These are phyloP conservation scores for Ploettnerulaceae sp. DNA, from an alignment of 2,329 filamentous ascomycete genomes.

Conservation along the genomic window DNA sequence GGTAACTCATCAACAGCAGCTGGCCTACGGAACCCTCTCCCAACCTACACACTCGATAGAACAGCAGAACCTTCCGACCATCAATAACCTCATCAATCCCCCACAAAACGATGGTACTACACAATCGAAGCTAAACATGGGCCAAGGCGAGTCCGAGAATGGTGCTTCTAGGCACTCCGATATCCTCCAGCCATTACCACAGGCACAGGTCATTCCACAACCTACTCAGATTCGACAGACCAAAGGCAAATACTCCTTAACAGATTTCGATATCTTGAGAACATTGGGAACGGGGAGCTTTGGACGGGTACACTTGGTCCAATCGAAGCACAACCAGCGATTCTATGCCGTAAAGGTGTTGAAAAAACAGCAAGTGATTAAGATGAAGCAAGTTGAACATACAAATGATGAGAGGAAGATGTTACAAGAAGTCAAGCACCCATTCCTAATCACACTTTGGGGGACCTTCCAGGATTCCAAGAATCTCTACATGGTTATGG, in stretches of 20 bases:
- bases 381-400: constrained; percentile 99
- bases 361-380: constrained; percentile 97
- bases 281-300: constrained; percentile 97
- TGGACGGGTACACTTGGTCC: constrained; percentile 90
- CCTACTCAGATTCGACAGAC: constrained; percentile 57
- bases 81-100: constrained; percentile 77
- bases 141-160: constrained; percentile 9
- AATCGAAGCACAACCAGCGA: constrained; percentile 95
- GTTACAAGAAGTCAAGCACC: constrained; percentile 95
- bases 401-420: constrained; percentile 97
- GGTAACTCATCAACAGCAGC: constrained; percentile 34
- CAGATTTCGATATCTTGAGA: constrained; percentile 83
- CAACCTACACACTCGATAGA: constrained; percentile 26
- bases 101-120: constrained; percentile 46
- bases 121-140: constrained; percentile 31
- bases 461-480: constrained; percentile 94
- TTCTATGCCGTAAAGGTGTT: constrained; percentile 98
- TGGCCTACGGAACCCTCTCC: constrained; percentile 26
- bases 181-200: constrained; percentile 9
- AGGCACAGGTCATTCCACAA: constrained; percentile 11
- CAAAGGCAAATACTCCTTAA: constrained; percentile 94
- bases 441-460: constrained; percentile 96
- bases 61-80: constrained; percentile 68
- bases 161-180: constrained; percentile 9
- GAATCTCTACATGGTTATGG: constrained; percentile 99